Base-by-base conservation (phyloP, 305 asterid genomes). In the Fraxinus platypoda region DNA sequence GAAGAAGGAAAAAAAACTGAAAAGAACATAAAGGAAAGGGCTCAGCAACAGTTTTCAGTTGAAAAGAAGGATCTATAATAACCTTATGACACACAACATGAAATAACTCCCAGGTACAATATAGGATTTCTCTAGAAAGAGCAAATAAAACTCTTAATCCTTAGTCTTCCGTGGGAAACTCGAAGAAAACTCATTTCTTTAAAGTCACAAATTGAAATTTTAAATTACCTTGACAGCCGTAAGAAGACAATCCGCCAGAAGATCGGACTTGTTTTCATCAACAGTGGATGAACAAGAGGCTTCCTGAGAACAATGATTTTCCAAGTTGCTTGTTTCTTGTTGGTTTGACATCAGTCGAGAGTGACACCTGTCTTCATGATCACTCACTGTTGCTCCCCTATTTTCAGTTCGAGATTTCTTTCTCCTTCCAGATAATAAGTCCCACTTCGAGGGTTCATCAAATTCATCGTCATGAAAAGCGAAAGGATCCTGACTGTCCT, bases 201-300 rank as follows among this genome's bases (percentile, higher is more conserved):
- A 30, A 15, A n/a, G 13, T 33, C 57, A 79, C 70, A 78, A 52
- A 30, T 54, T 52, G 30, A 49, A 86, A 79, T 79, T n/a, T 25
- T 72, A 88, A 76, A 79, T 75, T 80, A 91, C 99, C 98, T 93
- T 96, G 52, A 96, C 97, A 85, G 98, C 88, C 5, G 98, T 84
- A 80, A 93, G 97, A 88, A 93, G 98, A 85, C 98, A 93, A 85
- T 96, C 98, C 38, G 90, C 89, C 74, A 94, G 87, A 86, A 96
- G 95, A 84, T 83, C 83, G 82, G 88, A 88, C 83, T 76, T 84
- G 80, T 91, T 94, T 54, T 84, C 90, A 80, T 86, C 90, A 72
- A 46, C 87, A 49, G 72, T 74, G 41, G 90, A 74, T 81, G 95
- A 89, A 90, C 93, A 90, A 66, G 94, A 89, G 82, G 88, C 88